A percentile compares a stretch with the other conserved stretches of the same genome.
Evolutionary conservation across 345 rosid species (phyloP).

Genomic region (Eucalyptus erythrocorys): DNA sequence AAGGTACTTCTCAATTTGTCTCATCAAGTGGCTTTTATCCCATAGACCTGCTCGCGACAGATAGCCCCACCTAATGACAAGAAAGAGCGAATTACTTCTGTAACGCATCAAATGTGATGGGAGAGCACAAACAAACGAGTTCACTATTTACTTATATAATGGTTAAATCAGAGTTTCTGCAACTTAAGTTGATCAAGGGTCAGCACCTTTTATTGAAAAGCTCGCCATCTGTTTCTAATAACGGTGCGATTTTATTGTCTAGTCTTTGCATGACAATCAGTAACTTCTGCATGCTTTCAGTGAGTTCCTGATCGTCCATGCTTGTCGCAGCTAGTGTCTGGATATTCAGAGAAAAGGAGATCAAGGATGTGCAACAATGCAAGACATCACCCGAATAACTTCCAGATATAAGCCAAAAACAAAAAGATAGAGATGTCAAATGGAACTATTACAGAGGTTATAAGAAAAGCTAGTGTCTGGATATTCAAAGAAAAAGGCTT

Average conservation of each 20-base stretch:
- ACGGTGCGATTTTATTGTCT: constrained; percentile 75
- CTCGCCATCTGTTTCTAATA: constrained; percentile 87
- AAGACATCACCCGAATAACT: neutral
- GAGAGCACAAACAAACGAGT: neutral
- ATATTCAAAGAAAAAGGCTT: neutral
- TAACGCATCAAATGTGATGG: neutral
- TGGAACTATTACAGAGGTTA: neutral
- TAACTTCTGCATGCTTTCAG: constrained; percentile 88
- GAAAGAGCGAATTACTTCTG: neutral
- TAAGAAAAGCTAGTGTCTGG: too few relatives aligned
- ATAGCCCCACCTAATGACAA: constrained; percentile 76
- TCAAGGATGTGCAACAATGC: neutral
- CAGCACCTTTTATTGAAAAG: constrained; percentile 71
- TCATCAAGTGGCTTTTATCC: constrained; percentile 99
- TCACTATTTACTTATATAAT: neutral
- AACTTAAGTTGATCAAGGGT: neutral
- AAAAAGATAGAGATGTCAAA: neutral
- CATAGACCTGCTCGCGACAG: constrained; percentile 94
- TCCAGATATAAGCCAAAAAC: neutral
- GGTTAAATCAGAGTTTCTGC: neutral
- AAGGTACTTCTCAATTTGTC: constrained; percentile 92
- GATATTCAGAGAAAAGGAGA: neutral
- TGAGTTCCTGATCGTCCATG: constrained; percentile 76
- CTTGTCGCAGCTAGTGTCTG: constrained; percentile 91
- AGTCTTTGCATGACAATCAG: constrained; percentile 93